Percentiles rank a stretch among this genome's conserved stretches.
These are phyloP conservation scores for Catunica adiposa DNA, from an alignment of 2,329 filamentous ascomycete genomes.

Conservation along the genomic window DNA sequence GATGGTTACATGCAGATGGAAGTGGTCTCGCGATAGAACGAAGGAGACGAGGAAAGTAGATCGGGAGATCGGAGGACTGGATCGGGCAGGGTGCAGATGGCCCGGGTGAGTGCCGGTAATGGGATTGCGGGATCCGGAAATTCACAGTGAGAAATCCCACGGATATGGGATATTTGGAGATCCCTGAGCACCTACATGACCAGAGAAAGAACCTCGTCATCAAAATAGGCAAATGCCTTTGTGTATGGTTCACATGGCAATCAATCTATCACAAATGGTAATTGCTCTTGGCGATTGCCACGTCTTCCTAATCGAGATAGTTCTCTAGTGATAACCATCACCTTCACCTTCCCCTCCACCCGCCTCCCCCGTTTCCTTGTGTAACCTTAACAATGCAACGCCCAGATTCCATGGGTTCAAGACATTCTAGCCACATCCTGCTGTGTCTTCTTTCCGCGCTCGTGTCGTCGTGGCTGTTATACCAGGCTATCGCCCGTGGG, in stretches of 20 bases:
- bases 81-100: not conserved
- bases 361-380: not conserved
- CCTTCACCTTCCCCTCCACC: not conserved
- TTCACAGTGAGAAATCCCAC: not conserved
- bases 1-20: not conserved
- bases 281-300: no score
- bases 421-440: slow-evolving; percentile 11
- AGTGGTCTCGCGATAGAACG: no score
- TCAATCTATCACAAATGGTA: no score
- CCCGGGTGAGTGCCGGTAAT: not conserved
- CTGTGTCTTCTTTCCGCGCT: not conserved
- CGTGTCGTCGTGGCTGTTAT: not conserved
- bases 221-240: no score
- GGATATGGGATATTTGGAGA: no score
- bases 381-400: slow-evolving; percentile 3
- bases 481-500: no score
- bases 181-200: no score
- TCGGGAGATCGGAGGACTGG: not conserved
- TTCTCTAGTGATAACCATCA: no score
- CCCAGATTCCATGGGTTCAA: slow-evolving; percentile 4
- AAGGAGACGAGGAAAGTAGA: not conserved
- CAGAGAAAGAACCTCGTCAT: no score
- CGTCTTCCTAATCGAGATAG: no score
- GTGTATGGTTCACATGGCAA: no score
- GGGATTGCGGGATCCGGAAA: not conserved